Evolutionary conservation across 2,329 filamentous ascomycete species (phyloP).

Genomic region (Neoscytalidium dimidiatum): DNA sequence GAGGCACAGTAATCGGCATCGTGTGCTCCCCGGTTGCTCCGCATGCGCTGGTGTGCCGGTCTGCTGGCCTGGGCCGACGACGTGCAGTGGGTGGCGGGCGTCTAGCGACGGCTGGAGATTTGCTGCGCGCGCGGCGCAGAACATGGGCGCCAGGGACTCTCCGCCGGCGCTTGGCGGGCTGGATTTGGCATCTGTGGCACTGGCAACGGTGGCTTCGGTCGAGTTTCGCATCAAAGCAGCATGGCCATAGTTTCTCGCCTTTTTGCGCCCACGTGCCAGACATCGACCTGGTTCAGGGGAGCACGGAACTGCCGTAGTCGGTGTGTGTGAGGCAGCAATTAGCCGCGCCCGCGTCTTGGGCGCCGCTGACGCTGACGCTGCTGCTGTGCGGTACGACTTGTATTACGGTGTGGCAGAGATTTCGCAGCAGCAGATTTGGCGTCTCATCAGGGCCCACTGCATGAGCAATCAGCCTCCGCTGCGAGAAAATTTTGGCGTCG

Average conservation of each 20-base stretch:
- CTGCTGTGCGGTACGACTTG: too few relatives aligned
- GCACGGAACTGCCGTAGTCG: not conserved
- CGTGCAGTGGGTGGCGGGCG: not conserved
- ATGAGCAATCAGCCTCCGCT: not conserved
- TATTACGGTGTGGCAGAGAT: too few relatives aligned
- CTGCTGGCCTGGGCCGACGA: not conserved
- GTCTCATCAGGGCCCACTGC: constrained; percentile 3
- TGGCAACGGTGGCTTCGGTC: not conserved
- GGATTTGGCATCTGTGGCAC: not conserved
- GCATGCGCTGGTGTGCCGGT: not conserved
- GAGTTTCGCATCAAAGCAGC: not conserved
- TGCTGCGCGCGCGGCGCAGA: not conserved
- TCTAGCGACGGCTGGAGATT: constrained; percentile 3
- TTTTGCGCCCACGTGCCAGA: constrained; percentile 3
- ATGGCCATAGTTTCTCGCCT: not conserved
- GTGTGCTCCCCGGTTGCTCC: too few relatives aligned
- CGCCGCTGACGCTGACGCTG: not conserved
- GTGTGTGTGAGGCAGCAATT: constrained; percentile 4
- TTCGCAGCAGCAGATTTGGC: not conserved
- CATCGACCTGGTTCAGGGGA: constrained; percentile 11
- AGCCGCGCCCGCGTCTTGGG: constrained; percentile 3
- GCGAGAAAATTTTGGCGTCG: not conserved
- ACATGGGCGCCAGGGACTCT: constrained; percentile 3
- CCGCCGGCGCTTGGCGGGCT: not conserved
- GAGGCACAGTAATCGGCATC: not conserved